These are phyloP conservation scores for Austroboletus rostrupii DNA, from an alignment of 1,284 basidiomycete species.

Conservation along the genomic window DNA sequence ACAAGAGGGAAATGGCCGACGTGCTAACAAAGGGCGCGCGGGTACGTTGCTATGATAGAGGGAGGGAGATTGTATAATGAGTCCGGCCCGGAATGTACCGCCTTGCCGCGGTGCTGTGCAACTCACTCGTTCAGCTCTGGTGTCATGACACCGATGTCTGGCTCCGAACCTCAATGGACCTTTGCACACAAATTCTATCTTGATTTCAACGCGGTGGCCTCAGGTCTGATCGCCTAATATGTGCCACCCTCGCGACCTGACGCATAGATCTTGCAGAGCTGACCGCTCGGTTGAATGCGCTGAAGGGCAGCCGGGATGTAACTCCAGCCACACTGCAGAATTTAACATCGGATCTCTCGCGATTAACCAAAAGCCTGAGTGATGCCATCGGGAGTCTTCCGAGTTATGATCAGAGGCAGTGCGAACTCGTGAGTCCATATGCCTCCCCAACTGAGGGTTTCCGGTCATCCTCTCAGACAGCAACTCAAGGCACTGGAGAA, in stretches of 20 bases:
- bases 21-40: too few species aligned
- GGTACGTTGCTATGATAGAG: too few species aligned
- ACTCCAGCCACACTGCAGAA: constrained; percentile 32
- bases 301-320: constrained; percentile 8
- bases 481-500: constrained; percentile 58
- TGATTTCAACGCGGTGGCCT: constrained; percentile 21
- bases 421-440: constrained; percentile 53
- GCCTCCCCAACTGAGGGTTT: background rate
- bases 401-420: constrained; percentile 70
- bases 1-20: too few species aligned
- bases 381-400: constrained; percentile 64
- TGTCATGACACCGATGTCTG: constrained; percentile 15
- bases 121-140: too few species aligned
- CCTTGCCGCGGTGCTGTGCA: too few species aligned
- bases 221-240: constrained; percentile 17
- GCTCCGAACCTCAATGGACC: constrained; percentile 24
- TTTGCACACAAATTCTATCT: constrained; percentile 27
- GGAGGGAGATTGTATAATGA: too few species aligned
- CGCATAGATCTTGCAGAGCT: constrained; percentile 20
- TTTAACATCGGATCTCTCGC: constrained; percentile 43
- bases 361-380: constrained; percentile 54
- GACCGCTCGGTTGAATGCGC: constrained; percentile 19
- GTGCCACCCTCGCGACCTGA: constrained; percentile 11
- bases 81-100: too few species aligned
- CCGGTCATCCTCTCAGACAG: constrained; percentile 34